phyloP scores from a whole-genome alignment of 257 asterid species.

The Nicotiana tabacum region DNA sequence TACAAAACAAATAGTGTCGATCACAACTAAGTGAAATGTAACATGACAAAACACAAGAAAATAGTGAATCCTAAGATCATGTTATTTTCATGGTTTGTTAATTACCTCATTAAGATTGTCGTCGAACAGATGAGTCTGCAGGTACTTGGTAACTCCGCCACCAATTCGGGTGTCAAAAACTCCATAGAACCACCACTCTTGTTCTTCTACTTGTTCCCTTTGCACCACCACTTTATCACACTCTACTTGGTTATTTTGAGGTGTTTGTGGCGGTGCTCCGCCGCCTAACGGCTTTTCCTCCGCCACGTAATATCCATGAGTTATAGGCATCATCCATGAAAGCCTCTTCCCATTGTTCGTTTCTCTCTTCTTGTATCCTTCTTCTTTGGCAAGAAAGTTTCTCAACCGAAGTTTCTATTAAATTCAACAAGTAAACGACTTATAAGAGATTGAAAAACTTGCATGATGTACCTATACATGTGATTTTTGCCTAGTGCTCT shows the following conservation, averaged over 20 bases:
- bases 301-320: conserved; percentile 35
- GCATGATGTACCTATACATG: not conserved
- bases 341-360: conserved; percentile 19
- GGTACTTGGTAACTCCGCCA: conserved; percentile 35
- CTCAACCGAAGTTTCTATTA: conserved; percentile 28
- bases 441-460: not conserved
- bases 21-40: not conserved
- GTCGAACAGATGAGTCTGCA: conserved; percentile 45
- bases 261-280: not conserved
- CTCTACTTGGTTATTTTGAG: conserved; percentile 4
- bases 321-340: conserved; percentile 41
- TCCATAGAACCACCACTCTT: conserved; percentile 54
- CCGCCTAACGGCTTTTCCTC: conserved; percentile 14
- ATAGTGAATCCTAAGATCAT: not conserved
- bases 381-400: conserved; percentile 24
- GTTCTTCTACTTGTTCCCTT: conserved; percentile 34
- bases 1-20: not conserved
- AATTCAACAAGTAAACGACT: not conserved
- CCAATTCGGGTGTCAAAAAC: conserved; percentile 43
- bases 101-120: conserved; percentile 40
- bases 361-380: conserved; percentile 15
- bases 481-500: not conserved
- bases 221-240: conserved; percentile 41
- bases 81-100: not conserved
- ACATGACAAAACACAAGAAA: not conserved